Base-by-base conservation (phyloP, 352 stramenopile genomes). In the Globisporangium viniferum region DNA sequence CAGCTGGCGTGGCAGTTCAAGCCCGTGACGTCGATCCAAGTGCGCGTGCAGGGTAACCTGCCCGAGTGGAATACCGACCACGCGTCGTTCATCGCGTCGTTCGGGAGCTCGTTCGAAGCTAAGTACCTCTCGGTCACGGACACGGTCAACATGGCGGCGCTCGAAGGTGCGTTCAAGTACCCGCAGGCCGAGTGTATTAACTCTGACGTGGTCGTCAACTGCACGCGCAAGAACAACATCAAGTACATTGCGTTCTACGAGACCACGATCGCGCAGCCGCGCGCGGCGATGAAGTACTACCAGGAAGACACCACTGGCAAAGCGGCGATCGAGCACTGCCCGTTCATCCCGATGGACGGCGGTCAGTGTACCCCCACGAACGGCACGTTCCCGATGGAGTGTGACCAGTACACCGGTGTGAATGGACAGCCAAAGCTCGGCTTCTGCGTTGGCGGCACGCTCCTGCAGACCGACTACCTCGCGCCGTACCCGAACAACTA, bases 401-500 rank as follows among this genome's bases (percentile, higher is more conserved):
- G 86, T 65, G 73, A 90, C 70, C 75, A 84, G 69, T 87, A 85
- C 80, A 79, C 69, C 4, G 78, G 86, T 27, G 53, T 72, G 22
- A 71, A 79, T 31, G 82, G 76, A 12, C 69, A 79, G 59, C 59
- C 70, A 0, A 74, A 89, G 0, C 51, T 91, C 12, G 84, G 84
- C 18, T 76, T 82, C 12, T 90, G 72, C 27, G 67, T 91, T 12
- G 80, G 84, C 14, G 73, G 68, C 31, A 76, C 74, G 1, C 56
- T 80, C 0, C 68, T 82, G 60, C 72, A 83, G 36, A 81, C 69
- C 5, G 83, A 94, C 5, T 35, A 57, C 8, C 70, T 81, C 7
- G 88, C 88, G 10, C 88, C 84, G 48, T 94, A 96, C 76, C 82
- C 78, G 12, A 71, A 87, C 73, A 91, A 86, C 62, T 88, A 84